Conservation (phyloP, 257 asterid species). For the Craterostigma plantagineum region DNA sequence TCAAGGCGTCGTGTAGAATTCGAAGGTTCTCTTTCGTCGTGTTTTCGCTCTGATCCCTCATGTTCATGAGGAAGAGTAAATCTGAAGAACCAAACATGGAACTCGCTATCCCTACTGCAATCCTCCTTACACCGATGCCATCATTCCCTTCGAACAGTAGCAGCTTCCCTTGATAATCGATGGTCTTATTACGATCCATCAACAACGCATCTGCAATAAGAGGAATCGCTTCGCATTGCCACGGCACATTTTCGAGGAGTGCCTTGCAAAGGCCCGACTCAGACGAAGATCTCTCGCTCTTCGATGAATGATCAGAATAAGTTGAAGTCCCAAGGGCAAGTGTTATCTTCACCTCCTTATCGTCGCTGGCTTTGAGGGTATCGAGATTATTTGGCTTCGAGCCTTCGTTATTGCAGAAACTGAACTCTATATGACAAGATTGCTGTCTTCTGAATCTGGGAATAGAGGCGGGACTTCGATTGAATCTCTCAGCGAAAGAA, state of each 20-base stretch:
- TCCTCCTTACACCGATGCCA: slow-evolving; percentile 27
- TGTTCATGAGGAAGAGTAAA: slow-evolving; percentile 20
- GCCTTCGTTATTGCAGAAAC: slow-evolving; percentile 21
- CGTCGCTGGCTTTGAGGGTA: slow-evolving; percentile 38
- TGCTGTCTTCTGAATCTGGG: slow-evolving; percentile 46
- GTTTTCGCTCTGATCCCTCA: slow-evolving; percentile 14
- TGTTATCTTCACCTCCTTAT: slow-evolving; percentile 31
- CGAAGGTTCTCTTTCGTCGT: slow-evolving; percentile 10
- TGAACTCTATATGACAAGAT: slow-evolving; percentile 48
- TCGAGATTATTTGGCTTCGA: slow-evolving; percentile 15
- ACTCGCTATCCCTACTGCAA: slow-evolving; percentile 41
- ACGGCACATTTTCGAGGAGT: slow-evolving; percentile 46
- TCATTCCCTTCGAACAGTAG: slow-evolving; percentile 58
- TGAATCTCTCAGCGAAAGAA: slow-evolving; percentile 17
- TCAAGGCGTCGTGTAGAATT: slow-evolving; percentile 28
- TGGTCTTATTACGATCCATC: slow-evolving; percentile 11
- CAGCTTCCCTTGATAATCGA: slow-evolving; percentile 20
- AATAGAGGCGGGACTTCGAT: slow-evolving; percentile 13
- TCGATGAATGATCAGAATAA: too few relatives aligned
- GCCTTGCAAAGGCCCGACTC: slow-evolving; percentile 5
- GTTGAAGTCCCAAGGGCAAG: slow-evolving; percentile 41
- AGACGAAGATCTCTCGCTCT: too few relatives aligned
- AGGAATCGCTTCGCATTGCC: slow-evolving; percentile 46
- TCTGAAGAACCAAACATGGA: slow-evolving; percentile 45
- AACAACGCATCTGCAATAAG: slow-evolving; percentile 23